Evolutionary conservation across 2,329 filamentous ascomycete species (phyloP), one percentile per base, ranked within the genome.

Genomic region (Botryotinia convoluta): DNA sequence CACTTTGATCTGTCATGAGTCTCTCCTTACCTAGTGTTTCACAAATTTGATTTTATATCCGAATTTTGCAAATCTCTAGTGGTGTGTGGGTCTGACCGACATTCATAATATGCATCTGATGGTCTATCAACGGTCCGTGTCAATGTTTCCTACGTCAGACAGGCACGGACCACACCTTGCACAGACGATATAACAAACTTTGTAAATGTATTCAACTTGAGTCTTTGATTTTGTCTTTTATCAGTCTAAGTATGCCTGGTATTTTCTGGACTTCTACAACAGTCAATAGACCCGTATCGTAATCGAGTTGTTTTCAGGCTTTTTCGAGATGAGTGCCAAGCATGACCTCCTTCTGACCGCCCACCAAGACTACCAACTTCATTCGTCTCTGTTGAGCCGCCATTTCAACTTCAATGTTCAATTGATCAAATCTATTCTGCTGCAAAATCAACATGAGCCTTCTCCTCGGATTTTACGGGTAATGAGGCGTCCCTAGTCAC

Each of bases 401-500:
- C 48, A 37, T 14, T 10, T 29, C n/a, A 69, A 42, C 10, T 67
- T n/a, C 26, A 18, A 32, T n/a, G 20, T 32, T 32, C 39, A 37
- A 42, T 22, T 18, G 35, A 32, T 37, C 26, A 6, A 9, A 22
- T 3, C 75, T 69, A 77, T 62, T 74, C 74, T 60, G 75, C 75
- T 37, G 78, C 76, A 26, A 78, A 51, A 69, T 79, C 77, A 45
- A 79, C 75, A 72, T 78, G 74, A 26, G 75, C 64, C 63, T 76
- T 75, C 59, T 68, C 59, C 51, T 71, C 70, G 5, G 70, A 35
- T 29, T 29, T 42, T 18, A 18, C 42, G 20, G 61, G 64, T 39
- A 73, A 54, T 70, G 62, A 20, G 35, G 39, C 45, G 69, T 60
- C 51, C 48, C 39, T 20, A 14, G 18, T 39, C n/a, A 73, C 39